Percentiles rank a stretch among this genome's conserved stretches.
Evolutionary conservation across 768 basidiomycete species (phyloP).

Genomic region (Russula foetens): DNA sequence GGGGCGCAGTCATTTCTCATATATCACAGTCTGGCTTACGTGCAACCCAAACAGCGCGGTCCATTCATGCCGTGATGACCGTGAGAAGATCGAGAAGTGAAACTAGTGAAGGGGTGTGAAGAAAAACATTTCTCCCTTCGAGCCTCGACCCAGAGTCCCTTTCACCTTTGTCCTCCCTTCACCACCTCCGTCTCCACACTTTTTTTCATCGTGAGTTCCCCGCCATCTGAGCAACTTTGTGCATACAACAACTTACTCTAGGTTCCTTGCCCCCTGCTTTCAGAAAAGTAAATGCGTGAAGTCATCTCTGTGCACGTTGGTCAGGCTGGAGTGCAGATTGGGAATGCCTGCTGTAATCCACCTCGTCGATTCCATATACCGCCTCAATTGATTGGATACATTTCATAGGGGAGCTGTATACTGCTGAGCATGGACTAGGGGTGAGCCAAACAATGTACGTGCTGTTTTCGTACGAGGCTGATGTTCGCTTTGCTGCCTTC

Average conservation of each 20-base stretch:
- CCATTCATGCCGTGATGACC: constrained; percentile 14
- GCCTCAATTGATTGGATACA: neutral
- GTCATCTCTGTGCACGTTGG: constrained; percentile 98
- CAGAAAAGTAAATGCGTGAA: constrained; percentile 64
- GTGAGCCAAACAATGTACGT: constrained; percentile 42
- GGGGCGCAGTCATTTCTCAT: too few species aligned
- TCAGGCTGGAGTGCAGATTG: constrained; percentile 96
- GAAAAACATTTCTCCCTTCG: too few species aligned
- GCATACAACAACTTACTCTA: neutral
- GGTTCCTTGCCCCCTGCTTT: neutral
- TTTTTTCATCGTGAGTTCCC: constrained; percentile 1
- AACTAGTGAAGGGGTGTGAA: neutral
- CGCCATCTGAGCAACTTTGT: neutral
- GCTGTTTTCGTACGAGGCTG: neutral
- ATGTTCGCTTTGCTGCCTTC: constrained; percentile 13
- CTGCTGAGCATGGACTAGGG: constrained; percentile 95
- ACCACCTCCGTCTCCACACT: neutral
- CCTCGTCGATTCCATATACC: constrained; percentile 8
- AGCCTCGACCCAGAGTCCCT: neutral
- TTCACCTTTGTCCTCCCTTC: neutral
- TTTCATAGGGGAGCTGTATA: constrained; percentile 89
- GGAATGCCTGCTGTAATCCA: constrained; percentile 95
- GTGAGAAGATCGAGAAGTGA: constrained; percentile 11
- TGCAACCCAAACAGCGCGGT: neutral
- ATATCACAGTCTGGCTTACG: neutral